Evolutionary conservation across 2,329 filamentous ascomycete species (phyloP).

Genomic region (Tolypocladium capitatum): DNA sequence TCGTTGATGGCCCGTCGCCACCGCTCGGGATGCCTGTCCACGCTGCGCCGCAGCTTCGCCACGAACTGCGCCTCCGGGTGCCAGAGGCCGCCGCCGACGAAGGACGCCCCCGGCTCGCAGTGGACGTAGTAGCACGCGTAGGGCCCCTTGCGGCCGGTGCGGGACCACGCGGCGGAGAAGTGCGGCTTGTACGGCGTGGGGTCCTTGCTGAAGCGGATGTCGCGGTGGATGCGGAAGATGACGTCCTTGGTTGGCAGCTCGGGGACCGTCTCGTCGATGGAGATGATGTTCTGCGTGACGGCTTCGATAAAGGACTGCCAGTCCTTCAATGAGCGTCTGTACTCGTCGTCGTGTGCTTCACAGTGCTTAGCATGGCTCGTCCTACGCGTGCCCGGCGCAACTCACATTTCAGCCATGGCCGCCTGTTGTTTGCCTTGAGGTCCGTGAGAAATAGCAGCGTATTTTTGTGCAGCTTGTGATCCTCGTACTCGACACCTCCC

Average conservation of each 20-base stretch:
- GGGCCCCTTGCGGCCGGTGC: slow-evolving; percentile 74
- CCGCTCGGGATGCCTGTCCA: slow-evolving; percentile 58
- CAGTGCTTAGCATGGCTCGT: not conserved
- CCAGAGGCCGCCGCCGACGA: slow-evolving; percentile 75
- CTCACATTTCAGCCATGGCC: slow-evolving; percentile 45
- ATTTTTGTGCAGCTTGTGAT: slow-evolving; percentile 41
- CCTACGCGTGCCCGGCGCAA: not conserved
- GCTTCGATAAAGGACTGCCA: slow-evolving; percentile 68
- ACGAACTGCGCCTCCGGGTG: slow-evolving; percentile 57
- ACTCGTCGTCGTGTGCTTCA: slow-evolving; percentile 66
- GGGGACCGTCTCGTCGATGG: slow-evolving; percentile 68
- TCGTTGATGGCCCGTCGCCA: slow-evolving; percentile 57
- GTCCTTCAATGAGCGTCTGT: slow-evolving; percentile 63
- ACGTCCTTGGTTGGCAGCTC: slow-evolving; percentile 78
- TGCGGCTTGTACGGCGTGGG: slow-evolving; percentile 83
- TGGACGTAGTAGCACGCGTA: slow-evolving; percentile 87
- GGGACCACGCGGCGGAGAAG: slow-evolving; percentile 77
- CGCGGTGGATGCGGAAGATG: slow-evolving; percentile 77
- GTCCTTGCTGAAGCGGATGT: slow-evolving; percentile 73
- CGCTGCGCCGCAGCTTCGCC: slow-evolving; percentile 53
- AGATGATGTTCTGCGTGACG: slow-evolving; percentile 56
- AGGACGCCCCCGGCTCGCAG: slow-evolving; percentile 56
- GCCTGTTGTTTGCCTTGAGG: slow-evolving; percentile 45
- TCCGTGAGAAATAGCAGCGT: slow-evolving; percentile 45
- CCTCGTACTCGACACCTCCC: slow-evolving; percentile 30